These are phyloP conservation scores for Ramaria sp. DNA, from an alignment of 768 basidiomycete genomes.

Conservation along the genomic window DNA sequence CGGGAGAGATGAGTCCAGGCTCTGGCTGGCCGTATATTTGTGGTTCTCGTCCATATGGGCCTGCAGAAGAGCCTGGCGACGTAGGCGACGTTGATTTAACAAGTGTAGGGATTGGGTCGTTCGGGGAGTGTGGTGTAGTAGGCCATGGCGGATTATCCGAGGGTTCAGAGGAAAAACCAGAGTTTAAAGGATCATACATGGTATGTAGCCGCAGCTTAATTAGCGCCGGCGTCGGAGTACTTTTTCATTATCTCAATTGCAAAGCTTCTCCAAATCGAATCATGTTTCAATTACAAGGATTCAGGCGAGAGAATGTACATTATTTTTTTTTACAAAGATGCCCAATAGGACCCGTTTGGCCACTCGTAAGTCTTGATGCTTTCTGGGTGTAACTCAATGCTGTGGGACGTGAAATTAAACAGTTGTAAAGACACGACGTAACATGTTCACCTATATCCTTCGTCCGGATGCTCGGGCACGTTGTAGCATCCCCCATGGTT, in stretches of 20 bases:
- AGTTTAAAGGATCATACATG: conserved; percentile 69
- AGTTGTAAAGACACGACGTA: not conserved
- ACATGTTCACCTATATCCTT: conserved; percentile 77
- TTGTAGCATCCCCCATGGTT: conserved; percentile 80
- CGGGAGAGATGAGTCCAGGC: conserved; percentile 71
- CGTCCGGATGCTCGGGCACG: conserved; percentile 61
- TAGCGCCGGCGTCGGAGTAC: not conserved
- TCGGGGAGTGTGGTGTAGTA: conserved; percentile 63
- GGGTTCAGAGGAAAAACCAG: conserved; percentile 39
- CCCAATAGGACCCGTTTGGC: conserved; percentile 82
- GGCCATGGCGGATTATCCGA: conserved; percentile 57
- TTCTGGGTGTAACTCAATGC: conserved; percentile 79
- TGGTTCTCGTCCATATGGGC: conserved; percentile 67
- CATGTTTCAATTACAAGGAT: not conserved
- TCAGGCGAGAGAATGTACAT: not conserved
- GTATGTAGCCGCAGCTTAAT: not conserved
- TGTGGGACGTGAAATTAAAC: conserved; percentile 21
- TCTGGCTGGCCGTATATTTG: conserved; percentile 84
- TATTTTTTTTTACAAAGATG: not conserved
- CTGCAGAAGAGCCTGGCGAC: conserved; percentile 30
- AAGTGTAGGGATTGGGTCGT: conserved; percentile 62
- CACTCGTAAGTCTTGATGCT: conserved; percentile 80
- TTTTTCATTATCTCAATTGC: not conserved
- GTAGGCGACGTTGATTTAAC: conserved; percentile 47
- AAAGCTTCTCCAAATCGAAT: not conserved